Conservation (phyloP, 2,329 filamentous ascomycete species). For the Myriosclerotinia curreyana region DNA sequence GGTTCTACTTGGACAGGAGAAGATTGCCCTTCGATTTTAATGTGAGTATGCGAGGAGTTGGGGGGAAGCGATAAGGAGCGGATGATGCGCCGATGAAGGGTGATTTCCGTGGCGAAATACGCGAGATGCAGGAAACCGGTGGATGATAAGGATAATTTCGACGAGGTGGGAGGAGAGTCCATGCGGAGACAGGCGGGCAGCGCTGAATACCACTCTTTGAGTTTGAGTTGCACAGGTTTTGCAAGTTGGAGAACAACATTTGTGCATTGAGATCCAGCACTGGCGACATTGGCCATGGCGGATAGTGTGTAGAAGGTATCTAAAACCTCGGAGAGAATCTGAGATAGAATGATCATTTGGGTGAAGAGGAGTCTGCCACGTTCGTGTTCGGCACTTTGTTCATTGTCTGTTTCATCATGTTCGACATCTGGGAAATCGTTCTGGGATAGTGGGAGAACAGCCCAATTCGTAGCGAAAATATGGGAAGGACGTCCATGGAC, state of each 20-base stretch:
- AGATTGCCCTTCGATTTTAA: constrained; percentile 38
- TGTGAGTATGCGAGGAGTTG: constrained; percentile 44
- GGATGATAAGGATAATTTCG: constrained; percentile 50
- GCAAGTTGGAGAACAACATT: constrained; percentile 70
- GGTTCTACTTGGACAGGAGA: constrained; percentile 55
- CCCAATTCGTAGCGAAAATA: constrained; percentile 68
- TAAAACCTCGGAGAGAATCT: constrained; percentile 75
- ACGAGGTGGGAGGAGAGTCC: constrained; percentile 54
- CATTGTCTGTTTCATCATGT: constrained; percentile 59
- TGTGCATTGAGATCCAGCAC: constrained; percentile 66
- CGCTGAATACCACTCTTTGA: constrained; percentile 77
- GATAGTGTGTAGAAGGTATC: constrained; percentile 79
- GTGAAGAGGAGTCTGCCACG: constrained; percentile 68
- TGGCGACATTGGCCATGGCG: constrained; percentile 66
- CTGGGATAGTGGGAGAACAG: constrained; percentile 60
- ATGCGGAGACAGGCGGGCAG: constrained; percentile 61
- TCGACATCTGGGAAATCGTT: constrained; percentile 74
- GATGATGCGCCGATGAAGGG: constrained; percentile 85
- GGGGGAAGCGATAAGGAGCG: constrained; percentile 62
- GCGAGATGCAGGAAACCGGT: constrained; percentile 81
- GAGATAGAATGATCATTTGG: constrained; percentile 72
- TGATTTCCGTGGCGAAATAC: constrained; percentile 93
- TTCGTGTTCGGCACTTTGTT: constrained; percentile 60
- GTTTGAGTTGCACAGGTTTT: constrained; percentile 77
- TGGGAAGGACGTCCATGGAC: constrained; percentile 85